Base-by-base conservation (phyloP, 805 yeast species). In the Scheffersomyces coipomensis region DNA sequence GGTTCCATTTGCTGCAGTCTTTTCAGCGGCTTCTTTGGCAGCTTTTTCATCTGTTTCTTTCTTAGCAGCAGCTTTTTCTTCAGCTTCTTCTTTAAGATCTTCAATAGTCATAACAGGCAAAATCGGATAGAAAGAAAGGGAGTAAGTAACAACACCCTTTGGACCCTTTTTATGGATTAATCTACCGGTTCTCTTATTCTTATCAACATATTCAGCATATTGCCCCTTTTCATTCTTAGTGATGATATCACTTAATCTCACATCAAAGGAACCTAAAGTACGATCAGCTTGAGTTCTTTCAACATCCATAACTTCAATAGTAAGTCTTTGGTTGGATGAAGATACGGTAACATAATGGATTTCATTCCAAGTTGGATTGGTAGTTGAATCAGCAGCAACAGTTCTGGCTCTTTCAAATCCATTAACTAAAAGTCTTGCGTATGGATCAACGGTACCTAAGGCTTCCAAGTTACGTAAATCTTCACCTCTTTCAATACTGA, bases 361-460 rank as follows among this genome's bases (percentile, higher is more conserved):
- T 58, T 89, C 90, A 57, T 90, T 80, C 86, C 88, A 93, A 5
- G 78, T 79, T 5, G 99, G 99, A 46, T 85, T 71, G 51, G 83
- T 69, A 1, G 87, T 81, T 18, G 83, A 77, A 17, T 78, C 81
- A 39, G 70, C 60, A 10, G 87, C 77, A 40, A 77, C 73, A 2
- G 97, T 93, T 64, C 98, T 79, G 16, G 83, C 86, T 57, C 79
- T 80, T 48, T 79, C 80, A 48, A 79, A 71, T 43, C 89, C 89
- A 56, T 89, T 90, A 34, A 88, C 75, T 55, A 88, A 64, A 12
- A 91, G 69, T 53, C 95, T 80, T 6, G 81, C 79, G 56, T 91
- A 93, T 32, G 99, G 99, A 63, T 93, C 98, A 56, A 89, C 80
- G 52, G 81, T 87, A 44, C 98, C 98, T 43, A 93, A 73, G 39